Conservation (phyloP, 352 stramenopile species). For the Phytophthora fragariae region DNA sequence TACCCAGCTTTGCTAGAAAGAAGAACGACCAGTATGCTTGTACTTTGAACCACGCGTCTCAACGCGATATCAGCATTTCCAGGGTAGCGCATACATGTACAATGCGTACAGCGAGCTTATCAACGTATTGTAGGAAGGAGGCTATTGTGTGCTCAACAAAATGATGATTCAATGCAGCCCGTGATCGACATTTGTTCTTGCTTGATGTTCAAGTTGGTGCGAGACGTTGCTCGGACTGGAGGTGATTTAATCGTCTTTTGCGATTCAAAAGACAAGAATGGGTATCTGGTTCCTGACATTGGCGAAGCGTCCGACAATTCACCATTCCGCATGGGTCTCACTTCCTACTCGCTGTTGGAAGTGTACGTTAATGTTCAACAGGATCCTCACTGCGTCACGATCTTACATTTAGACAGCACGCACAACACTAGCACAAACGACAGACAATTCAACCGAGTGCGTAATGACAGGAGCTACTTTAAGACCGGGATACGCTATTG, state of each 20-base stretch:
- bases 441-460: background rate
- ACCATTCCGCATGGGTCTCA: background rate
- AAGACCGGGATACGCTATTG: background rate
- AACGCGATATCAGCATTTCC: too few species aligned
- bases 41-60: too few species aligned
- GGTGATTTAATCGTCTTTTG: background rate
- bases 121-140: background rate
- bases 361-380: background rate
- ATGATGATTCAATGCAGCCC: background rate
- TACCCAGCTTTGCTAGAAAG: too few species aligned
- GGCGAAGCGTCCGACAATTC: background rate
- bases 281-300: background rate
- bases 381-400: background rate
- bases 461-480: background rate
- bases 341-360: background rate
- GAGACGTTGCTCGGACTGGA: background rate
- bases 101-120: background rate
- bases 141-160: background rate
- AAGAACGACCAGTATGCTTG: too few species aligned
- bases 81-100: background rate
- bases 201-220: background rate
- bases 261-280: background rate
- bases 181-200: background rate
- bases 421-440: background rate
- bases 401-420: background rate